A percentile compares a stretch with the other conserved stretches of the same genome.
These are phyloP conservation scores for Rhodocollybia butyracea DNA, from an alignment of 768 basidiomycete genomes.

Conservation along the genomic window DNA sequence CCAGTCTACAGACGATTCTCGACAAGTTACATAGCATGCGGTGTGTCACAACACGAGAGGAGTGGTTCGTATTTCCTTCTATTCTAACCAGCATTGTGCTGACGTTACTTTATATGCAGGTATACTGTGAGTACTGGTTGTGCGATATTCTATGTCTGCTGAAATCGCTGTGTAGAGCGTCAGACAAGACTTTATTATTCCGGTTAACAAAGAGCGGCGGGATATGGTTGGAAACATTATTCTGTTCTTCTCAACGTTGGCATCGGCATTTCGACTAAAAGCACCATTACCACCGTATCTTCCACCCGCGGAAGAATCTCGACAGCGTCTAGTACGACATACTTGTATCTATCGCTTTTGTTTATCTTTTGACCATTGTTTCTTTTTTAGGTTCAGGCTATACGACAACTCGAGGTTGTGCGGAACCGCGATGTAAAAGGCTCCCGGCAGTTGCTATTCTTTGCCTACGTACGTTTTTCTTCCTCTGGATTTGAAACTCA, in stretches of 20 bases:
- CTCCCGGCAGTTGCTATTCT: conserved; percentile 85
- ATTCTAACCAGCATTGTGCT: conserved; percentile 5
- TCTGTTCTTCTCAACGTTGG: conserved; percentile 78
- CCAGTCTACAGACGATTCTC: conserved; percentile 79
- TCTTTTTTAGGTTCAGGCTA: conserved; percentile 65
- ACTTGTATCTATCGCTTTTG: not conserved
- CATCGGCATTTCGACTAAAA: conserved; percentile 79
- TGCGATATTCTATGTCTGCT: not conserved
- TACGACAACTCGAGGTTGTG: conserved; percentile 85
- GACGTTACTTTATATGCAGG: conserved; percentile 35
- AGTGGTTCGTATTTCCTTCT: conserved; percentile 67
- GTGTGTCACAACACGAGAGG: conserved; percentile 93
- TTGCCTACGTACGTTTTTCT: too few species aligned
- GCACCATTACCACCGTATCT: conserved; percentile 95
- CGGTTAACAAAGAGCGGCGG: conserved; percentile 83
- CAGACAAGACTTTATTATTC: conserved; percentile 82
- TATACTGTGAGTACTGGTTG: conserved; percentile 53
- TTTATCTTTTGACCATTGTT: not conserved
- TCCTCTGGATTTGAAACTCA: too few species aligned
- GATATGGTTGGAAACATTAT: conserved; percentile 97
- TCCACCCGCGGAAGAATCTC: conserved; percentile 86
- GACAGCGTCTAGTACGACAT: conserved; percentile 65
- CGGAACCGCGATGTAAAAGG: conserved; percentile 76
- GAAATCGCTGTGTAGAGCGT: conserved; percentile 52
- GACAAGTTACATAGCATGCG: conserved; percentile 94